Evolutionary conservation across 805 yeast genomes (phyloP).

Genomic region (Cyberlindnera maclurae): DNA sequence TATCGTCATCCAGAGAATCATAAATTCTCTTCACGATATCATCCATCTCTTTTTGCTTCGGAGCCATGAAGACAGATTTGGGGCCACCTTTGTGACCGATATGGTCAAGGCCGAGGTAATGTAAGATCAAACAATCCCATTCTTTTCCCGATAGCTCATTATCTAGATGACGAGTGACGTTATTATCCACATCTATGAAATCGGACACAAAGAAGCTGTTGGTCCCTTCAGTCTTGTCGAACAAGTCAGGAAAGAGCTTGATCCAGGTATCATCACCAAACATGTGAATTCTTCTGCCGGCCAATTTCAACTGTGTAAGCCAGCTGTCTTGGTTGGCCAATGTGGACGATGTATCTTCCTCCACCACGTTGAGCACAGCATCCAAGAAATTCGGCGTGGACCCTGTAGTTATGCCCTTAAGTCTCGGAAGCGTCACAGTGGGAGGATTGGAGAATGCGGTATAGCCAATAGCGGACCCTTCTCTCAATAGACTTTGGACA

Average conservation of each 20-base stretch:
- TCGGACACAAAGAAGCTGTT: constrained; percentile 92
- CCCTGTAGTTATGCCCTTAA: constrained; percentile 92
- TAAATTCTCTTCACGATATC: constrained; percentile 48
- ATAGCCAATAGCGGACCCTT: constrained; percentile 74
- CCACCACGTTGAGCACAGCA: constrained; percentile 90
- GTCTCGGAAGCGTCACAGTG: constrained; percentile 89
- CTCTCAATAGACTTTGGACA: constrained; percentile 56
- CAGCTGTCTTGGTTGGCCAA: constrained; percentile 78
- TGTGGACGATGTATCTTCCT: constrained; percentile 67
- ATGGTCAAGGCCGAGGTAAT: constrained; percentile 91
- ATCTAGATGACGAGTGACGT: constrained; percentile 84
- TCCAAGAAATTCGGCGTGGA: constrained; percentile 91
- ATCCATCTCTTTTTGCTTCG: constrained; percentile 86
- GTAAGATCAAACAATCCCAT: constrained; percentile 88
- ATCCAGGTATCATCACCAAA: constrained; percentile 99
- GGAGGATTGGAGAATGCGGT: constrained; percentile 95
- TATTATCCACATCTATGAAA: constrained; percentile 86
- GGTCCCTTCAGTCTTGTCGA: constrained; percentile 73
- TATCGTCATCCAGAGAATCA: constrained; percentile 35
- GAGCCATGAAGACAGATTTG: constrained; percentile 66
- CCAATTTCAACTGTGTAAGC: constrained; percentile 55
- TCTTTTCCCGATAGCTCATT: constrained; percentile 39
- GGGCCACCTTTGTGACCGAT: constrained; percentile 99
- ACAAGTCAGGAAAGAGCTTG: constrained; percentile 79
- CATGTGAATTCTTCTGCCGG: constrained; percentile 51